Evolutionary conservation across 371 early-diverging fungal genomes (phyloP), one percentile per base, ranked within the genome.

Genomic region (Rhizomucor pusillus): DNA sequence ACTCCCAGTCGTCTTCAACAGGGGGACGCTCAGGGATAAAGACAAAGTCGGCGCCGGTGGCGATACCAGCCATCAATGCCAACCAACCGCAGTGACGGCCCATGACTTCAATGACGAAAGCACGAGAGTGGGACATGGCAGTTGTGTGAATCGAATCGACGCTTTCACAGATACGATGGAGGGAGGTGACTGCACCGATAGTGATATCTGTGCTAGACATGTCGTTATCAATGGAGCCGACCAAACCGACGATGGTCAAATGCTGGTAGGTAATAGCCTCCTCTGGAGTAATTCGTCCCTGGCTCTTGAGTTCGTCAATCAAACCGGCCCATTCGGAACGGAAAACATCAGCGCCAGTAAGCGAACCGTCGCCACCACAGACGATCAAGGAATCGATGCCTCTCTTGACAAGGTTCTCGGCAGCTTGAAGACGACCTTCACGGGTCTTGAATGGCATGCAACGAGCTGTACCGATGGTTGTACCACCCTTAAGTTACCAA

Each of bases 61-160:
- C 78, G 54, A 77, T 74, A 62, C 74, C 97, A 7, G 99, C 93
- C 90, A 93, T 94, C 16, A 99, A 76, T n/a, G 97, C 97, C 22
- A 99, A 79, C 99, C 99, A 99, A 33, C 99, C 99, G 69, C 99
- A 99, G 65, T 97, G 93, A 50, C 99, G 87, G 10, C 99, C 99
- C 99, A 99, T 99, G 25, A 98, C 98, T 66, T 99, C 99, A 37
- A 99, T 87, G 1, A 99, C 95, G 68, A 99, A 99, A 3, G 95
- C 95, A 50, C 99, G 89, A 43, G 90, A 87, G 70, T 99, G 99
- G 51, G 96, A 96, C 45, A 83, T 77, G 36, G 99, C 99, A 1
- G 99, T 99, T 47, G 92, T 90, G 23, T 88, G 82, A 40, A 99
- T 86, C 2, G 92, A 89, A 67, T 99, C 99, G 10, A 99, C 87